Evolutionary conservation across 2,329 filamentous ascomycete genomes (phyloP), one percentile per base, ranked within the genome.

Genomic region (Fusarium fujikuroi): DNA sequence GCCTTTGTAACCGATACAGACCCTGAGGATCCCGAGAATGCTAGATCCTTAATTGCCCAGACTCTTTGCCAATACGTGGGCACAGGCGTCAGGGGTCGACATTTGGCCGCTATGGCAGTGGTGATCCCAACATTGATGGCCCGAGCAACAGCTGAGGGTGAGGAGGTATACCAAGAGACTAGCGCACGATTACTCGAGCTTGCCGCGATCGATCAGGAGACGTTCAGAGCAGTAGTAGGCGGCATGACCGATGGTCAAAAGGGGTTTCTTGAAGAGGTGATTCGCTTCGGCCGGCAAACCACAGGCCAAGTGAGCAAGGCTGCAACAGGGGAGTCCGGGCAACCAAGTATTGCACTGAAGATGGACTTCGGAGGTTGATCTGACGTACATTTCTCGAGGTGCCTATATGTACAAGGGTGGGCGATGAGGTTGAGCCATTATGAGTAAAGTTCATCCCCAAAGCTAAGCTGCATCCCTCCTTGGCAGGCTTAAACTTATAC

Each of bases 301-400:
- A 81, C 62, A 76, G 79, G 81, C 73, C 83, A 80, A 77, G 75
- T 77, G 75, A 79, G 78, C 79, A 84, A 85, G 75, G 81, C 80
- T 61, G 77, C 69, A 6, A 78, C 83, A 47, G 83, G 82, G 57
- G 85, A 84, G 66, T 84, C 85, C 65, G 88, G 84, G 34, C 90
- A 90, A 81, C 96, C 96, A 18, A 96, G 87, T 72, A 99, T 99
- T 86, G 94, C 94, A 60, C 83, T 99, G 79, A 96, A 97, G 87
- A 97, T 98, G 93, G 88, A 97, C 81, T 98, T 99, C 87, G 90
- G 90, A 9, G 83, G 84, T 47, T 81, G 76, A 76, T 62, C 53
- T 56, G 68, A 43, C 36, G 37, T 34, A 34, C 16, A 57, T 61
- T 43, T 65, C 39, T 40, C 54, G 44, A 60, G 23, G 70, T 44